These are phyloP conservation scores for Rhizodiscina lignyota DNA, from an alignment of 495 filamentous ascomycete genomes.

Conservation along the genomic window DNA sequence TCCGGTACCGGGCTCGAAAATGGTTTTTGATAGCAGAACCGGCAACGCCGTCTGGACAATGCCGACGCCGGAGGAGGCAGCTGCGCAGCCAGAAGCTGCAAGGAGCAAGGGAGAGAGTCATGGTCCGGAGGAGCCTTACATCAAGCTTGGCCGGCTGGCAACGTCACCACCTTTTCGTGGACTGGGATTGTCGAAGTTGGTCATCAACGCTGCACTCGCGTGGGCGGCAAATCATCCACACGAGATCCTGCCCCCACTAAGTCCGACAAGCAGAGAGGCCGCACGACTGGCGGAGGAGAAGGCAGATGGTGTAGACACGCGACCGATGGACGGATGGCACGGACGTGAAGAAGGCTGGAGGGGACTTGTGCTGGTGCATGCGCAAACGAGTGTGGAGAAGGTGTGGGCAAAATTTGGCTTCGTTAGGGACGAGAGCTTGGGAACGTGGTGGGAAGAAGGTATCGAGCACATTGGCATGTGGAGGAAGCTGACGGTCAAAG, in stretches of 20 bases:
- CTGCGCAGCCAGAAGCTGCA: neutral
- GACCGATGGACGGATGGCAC: constrained; percentile 3
- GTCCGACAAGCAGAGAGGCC: constrained; percentile 11
- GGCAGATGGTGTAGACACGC: constrained; percentile 12
- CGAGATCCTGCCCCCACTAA: constrained; percentile 21
- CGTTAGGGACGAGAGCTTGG: constrained; percentile 48
- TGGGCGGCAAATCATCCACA: constrained; percentile 43
- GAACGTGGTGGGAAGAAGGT: constrained; percentile 68
- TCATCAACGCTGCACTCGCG: constrained; percentile 42
- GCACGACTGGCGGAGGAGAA: constrained; percentile 4
- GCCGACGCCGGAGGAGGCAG: neutral
- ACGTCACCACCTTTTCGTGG: constrained; percentile 45
- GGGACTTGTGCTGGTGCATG: constrained; percentile 59
- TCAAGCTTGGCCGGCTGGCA: constrained; percentile 67
- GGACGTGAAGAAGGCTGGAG: constrained; percentile 29
- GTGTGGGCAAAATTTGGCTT: constrained; percentile 56
- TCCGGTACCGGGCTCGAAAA: constrained; percentile 15
- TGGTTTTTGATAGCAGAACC: neutral
- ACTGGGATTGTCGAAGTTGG: constrained; percentile 37
- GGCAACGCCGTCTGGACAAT: constrained; percentile 17
- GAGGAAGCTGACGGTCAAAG: too few species aligned
- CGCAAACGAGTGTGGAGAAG: constrained; percentile 42
- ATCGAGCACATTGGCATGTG: constrained; percentile 78
- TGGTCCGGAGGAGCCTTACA: constrained; percentile 56
- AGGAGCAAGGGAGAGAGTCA: constrained; percentile 33